phyloP scores from a whole-genome alignment of 1,284 basidiomycete species.

The Ceratobasidium sp. region DNA sequence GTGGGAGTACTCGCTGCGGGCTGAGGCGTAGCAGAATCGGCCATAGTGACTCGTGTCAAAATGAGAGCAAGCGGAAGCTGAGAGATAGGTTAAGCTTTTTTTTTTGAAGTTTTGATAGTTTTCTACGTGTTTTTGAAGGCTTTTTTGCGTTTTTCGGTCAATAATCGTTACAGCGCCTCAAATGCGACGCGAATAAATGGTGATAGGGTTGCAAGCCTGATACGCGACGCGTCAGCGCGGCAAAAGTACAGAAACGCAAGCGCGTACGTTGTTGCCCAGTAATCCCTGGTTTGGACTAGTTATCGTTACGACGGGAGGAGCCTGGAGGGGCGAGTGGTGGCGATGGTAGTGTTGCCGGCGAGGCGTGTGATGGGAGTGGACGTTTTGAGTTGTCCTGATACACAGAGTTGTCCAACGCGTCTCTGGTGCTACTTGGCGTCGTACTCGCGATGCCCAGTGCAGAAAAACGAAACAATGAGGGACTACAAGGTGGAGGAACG shows the following conservation, averaged over 20 bases:
- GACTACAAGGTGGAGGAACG: conserved; percentile 39
- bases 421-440: conserved; percentile 36
- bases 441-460: conserved; percentile 38
- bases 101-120: conserved; percentile 59
- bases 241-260: neutral
- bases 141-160: conserved; percentile 49
- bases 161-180: conserved; percentile 41
- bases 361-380: conserved; percentile 45
- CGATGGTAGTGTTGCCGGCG: conserved; percentile 59
- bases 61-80: conserved; percentile 41
- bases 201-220: conserved; percentile 40
- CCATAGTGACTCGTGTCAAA: conserved; percentile 38
- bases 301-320: conserved; percentile 31
- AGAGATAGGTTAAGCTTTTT: conserved; percentile 44
- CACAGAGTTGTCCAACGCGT: conserved; percentile 38
- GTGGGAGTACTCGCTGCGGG: conserved; percentile 28
- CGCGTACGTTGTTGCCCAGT: conserved; percentile 13
- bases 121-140: conserved; percentile 58
- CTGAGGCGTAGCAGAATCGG: conserved; percentile 42
- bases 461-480: conserved; percentile 43
- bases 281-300: conserved; percentile 20
- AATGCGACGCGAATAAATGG: conserved; percentile 42
- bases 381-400: conserved; percentile 21
- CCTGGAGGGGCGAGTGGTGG: conserved; percentile 52
- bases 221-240: conserved; percentile 28